Evolutionary conservation across 2,329 filamentous ascomycete species (phyloP).

Genomic region (Aaosphaeria pasadenensis): DNA sequence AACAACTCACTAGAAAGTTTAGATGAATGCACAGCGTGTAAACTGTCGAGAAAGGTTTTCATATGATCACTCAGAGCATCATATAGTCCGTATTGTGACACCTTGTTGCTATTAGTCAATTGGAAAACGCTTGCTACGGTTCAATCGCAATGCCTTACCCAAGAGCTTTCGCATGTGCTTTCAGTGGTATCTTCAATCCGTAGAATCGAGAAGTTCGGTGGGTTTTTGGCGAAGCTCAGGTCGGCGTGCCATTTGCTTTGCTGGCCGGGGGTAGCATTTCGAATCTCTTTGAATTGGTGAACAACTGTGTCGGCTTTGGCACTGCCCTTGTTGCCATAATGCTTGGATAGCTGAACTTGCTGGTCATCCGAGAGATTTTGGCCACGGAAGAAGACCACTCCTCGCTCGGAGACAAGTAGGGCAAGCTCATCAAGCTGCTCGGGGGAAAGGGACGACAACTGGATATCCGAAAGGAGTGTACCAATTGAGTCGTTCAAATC

Average conservation of each 20-base stretch:
- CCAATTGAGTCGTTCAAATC: slow-evolving; percentile 17
- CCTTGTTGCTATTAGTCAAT: not conserved
- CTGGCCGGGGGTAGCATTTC: not conserved
- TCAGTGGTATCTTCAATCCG: slow-evolving; percentile 1
- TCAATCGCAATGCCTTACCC: not conserved
- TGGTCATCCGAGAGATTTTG: slow-evolving; percentile 30
- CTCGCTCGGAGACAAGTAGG: slow-evolving; percentile 21
- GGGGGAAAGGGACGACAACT: slow-evolving; percentile 41
- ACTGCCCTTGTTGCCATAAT: slow-evolving; percentile 1
- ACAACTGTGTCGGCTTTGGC: not conserved
- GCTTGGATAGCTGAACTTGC: slow-evolving; percentile 3
- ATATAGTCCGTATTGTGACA: slow-evolving; percentile 12
- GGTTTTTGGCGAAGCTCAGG: slow-evolving; percentile 1
- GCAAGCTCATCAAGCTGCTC: slow-evolving; percentile 46
- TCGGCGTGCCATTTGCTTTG: slow-evolving; percentile 1
- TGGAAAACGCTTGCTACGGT: not conserved
- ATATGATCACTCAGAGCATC: slow-evolving; percentile 8
- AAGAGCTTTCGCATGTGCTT: not conserved
- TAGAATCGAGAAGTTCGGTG: slow-evolving; percentile 5
- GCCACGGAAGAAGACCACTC: slow-evolving; percentile 45
- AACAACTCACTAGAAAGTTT: not conserved
- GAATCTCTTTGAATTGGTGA: slow-evolving; percentile 32
- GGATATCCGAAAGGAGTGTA: slow-evolving; percentile 25
- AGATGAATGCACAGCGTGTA: slow-evolving; percentile 6
- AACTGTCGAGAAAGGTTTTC: slow-evolving; percentile 5